These are phyloP conservation scores for Zymoseptoria pseudotritici DNA, from an alignment of 2,329 filamentous ascomycete genomes.

Conservation along the genomic window DNA sequence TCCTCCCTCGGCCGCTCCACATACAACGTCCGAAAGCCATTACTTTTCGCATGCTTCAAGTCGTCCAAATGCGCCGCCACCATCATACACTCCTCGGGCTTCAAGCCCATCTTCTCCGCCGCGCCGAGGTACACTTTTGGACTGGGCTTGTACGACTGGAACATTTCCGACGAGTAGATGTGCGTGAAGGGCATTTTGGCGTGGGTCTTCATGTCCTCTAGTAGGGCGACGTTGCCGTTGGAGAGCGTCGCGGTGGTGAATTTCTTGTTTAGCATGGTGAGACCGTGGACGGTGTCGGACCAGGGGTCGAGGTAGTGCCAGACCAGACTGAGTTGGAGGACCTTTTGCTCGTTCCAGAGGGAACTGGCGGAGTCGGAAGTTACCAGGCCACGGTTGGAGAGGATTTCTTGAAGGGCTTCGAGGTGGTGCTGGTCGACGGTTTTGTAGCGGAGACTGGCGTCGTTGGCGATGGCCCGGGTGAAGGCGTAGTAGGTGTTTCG, in stretches of 20 bases:
- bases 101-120: conserved; percentile 48
- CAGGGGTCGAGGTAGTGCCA: conserved; percentile 71
- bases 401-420: conserved; percentile 52
- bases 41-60: conserved; percentile 55
- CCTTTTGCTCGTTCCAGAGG: conserved; percentile 46
- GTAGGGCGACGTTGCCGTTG: conserved; percentile 64
- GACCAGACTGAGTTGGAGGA: conserved; percentile 44
- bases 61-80: conserved; percentile 70
- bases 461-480: conserved; percentile 45
- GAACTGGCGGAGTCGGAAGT: conserved; percentile 25
- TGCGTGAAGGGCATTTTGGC: conserved; percentile 55
- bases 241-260: conserved; percentile 61
- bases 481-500: conserved; percentile 47
- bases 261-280: conserved; percentile 40
- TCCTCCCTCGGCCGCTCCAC: conserved; percentile 64
- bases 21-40: conserved; percentile 65
- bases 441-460: conserved; percentile 46
- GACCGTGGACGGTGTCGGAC: conserved; percentile 54
- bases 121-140: conserved; percentile 62
- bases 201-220: conserved; percentile 55
- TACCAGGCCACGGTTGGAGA: conserved; percentile 41
- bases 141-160: conserved; percentile 67
- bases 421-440: conserved; percentile 67
- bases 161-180: conserved; percentile 61
- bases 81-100: conserved; percentile 60